Base-by-base conservation (phyloP, 805 yeast species). In the Saturnispora sekii region DNA sequence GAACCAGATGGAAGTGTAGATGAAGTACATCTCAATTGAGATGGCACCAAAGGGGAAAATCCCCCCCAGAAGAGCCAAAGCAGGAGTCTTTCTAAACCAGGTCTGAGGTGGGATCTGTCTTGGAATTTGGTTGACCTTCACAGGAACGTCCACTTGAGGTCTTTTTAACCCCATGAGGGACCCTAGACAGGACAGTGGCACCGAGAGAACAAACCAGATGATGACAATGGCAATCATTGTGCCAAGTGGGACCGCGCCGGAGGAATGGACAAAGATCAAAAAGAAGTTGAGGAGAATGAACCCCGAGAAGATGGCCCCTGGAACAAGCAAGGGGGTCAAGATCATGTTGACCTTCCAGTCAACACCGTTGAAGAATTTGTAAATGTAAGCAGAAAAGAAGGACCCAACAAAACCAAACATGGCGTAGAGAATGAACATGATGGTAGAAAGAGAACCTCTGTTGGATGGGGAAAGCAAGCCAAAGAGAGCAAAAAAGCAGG, bases 71-170 rank as follows among this genome's bases (percentile, higher is more conserved):
- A 85, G 59, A 56, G 88, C 68, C 44, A 82, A 73, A 18, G 87
- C 81, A 14, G 74, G 50, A 3, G 85, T 76, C 57, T 75, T 76
- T 56, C 87, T 71, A 59, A 84, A 87, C 77, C 85, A 77, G 38
- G 95, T 95, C 65, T 88, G 96, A 14, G 73, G 72, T 35, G 98
- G 98, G 48, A 93, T 84, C 67, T 93, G 97, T 65, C 98, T 79
- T 50, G 96, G 95, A 53, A 93, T 90, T 67, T 90, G 97, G 64
- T 88, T 90, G 15, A 95, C 88, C 57, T 86, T 80, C 30, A 88
- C 94, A 10, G 97, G 97, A 15, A 58, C 48, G 17, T 53, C 51
- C 32, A 61, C 41, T 11, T 56, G 45, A 7, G 55, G 53, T 43
- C 79, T 77, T 59, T 77, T 87, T 54, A 82, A 73, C 2, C 93